A percentile compares a stretch with the other conserved stretches of the same genome.
Conservation (phyloP, 306 rosid species). For the Dryas drummondii region DNA sequence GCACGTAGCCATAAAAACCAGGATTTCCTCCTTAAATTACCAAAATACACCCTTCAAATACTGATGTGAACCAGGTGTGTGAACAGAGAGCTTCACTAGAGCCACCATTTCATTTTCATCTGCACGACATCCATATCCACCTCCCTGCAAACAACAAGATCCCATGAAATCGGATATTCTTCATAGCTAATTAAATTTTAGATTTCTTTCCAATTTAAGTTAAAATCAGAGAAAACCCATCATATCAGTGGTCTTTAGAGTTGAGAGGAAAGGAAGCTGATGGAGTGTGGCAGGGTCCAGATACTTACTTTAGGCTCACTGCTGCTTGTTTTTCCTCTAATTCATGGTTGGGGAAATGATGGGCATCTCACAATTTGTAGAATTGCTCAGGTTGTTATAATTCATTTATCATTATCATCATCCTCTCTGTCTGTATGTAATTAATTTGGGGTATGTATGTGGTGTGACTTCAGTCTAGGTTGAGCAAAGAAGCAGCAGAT, state of each 20-base stretch:
- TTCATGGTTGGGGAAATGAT: slow-evolving; percentile 66
- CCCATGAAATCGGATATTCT: too few species aligned
- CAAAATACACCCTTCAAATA: background rate
- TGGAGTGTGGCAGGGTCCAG: slow-evolving; percentile 15
- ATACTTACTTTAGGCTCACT: slow-evolving; percentile 14
- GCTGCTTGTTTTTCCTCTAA: slow-evolving; percentile 45
- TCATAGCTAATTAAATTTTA: background rate
- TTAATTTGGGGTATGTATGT: background rate
- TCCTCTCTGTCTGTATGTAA: background rate
- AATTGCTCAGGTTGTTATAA: slow-evolving; percentile 63
- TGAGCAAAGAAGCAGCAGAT: slow-evolving; percentile 48
- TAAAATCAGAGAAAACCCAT: slow-evolving; percentile 7
- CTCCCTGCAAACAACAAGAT: background rate
- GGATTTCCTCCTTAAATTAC: slow-evolving; percentile 13
- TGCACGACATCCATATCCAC: background rate
- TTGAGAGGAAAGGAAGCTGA: background rate
- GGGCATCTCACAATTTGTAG: slow-evolving; percentile 66
- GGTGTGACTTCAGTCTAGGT: slow-evolving; percentile 40
- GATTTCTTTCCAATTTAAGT: background rate
- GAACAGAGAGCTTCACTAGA: background rate
- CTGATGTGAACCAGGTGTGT: background rate
- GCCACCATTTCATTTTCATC: background rate
- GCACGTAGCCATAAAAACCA: slow-evolving; percentile 3
- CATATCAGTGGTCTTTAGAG: background rate
- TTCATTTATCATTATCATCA: background rate